Conservation (phyloP, 108 stramenopile species). For the Cyclotella sp. region DNA sequence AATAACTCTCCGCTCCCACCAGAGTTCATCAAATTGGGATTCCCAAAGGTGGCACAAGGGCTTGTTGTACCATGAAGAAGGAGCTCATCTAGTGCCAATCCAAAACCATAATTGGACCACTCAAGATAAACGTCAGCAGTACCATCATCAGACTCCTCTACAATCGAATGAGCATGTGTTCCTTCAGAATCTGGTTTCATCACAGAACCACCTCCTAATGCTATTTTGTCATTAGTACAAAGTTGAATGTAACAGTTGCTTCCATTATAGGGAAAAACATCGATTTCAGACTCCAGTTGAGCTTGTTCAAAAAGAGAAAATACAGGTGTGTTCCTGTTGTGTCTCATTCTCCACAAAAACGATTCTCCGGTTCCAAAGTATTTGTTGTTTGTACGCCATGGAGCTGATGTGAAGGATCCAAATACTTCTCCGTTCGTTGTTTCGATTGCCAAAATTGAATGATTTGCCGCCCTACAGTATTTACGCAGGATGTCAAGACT, state of each 20-base stretch:
- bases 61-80: conserved; percentile 70
- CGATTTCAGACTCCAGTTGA: conserved; percentile 75
- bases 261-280: conserved; percentile 80
- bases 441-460: conserved; percentile 81
- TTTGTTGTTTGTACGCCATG: conserved; percentile 66
- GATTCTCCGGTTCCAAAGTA: conserved; percentile 76
- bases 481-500: conserved; percentile 63
- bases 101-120: conserved; percentile 71
- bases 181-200: conserved; percentile 19
- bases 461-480: conserved; percentile 64
- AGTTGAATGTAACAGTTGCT: conserved; percentile 69
- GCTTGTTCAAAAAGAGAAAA: conserved; percentile 74
- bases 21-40: conserved; percentile 56
- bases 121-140: conserved; percentile 16
- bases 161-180: neutral
- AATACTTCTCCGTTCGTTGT: conserved; percentile 80
- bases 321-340: conserved; percentile 57
- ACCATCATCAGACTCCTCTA: conserved; percentile 13
- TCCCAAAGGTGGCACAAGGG: conserved; percentile 82
- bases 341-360: conserved; percentile 75
- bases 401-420: conserved; percentile 72
- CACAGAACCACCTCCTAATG: conserved; percentile 71
- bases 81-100: conserved; percentile 66
- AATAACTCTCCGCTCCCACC: conserved; percentile 59
- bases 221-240: conserved; percentile 72